Conservation (phyloP, 2,329 filamentous ascomycete species). For the Fusarium sp. region DNA sequence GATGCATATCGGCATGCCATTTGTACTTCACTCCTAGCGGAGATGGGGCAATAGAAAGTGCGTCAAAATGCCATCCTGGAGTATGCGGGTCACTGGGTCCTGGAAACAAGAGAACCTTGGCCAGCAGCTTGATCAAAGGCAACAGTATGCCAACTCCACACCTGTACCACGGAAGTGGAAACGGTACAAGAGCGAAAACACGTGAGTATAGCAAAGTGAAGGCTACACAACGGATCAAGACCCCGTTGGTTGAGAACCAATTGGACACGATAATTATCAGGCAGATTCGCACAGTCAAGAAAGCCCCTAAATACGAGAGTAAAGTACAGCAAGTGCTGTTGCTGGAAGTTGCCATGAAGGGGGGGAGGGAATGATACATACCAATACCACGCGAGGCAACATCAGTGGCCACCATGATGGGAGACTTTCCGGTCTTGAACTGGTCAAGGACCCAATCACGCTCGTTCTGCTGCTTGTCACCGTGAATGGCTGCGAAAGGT, state of each 20-base stretch:
- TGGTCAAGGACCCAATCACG: conserved; percentile 99
- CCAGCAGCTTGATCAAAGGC: conserved; percentile 77
- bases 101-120: conserved; percentile 67
- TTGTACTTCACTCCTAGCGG: conserved; percentile 65
- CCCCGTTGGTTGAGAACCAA: conserved; percentile 84
- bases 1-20: conserved; percentile 62
- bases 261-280: conserved; percentile 83
- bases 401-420: conserved; percentile 99
- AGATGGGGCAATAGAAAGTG: conserved; percentile 68
- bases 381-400: conserved; percentile 99
- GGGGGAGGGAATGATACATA: conserved; percentile 80
- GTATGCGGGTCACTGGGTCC: conserved; percentile 66
- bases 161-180: conserved; percentile 73
- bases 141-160: conserved; percentile 81
- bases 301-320: conserved; percentile 91
- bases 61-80: conserved; percentile 64
- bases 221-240: conserved; percentile 74
- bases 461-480: conserved; percentile 99
- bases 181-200: conserved; percentile 79
- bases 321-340: conserved; percentile 76
- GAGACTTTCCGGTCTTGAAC: conserved; percentile 99
- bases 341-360: conserved; percentile 66
- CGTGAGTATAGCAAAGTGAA: conserved; percentile 71
- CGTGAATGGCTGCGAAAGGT: conserved; percentile 81
- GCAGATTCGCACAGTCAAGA: conserved; percentile 91